Base-by-base conservation (phyloP, 192 early-diverging fungal genomes). In the Coemansia sp. region DNA sequence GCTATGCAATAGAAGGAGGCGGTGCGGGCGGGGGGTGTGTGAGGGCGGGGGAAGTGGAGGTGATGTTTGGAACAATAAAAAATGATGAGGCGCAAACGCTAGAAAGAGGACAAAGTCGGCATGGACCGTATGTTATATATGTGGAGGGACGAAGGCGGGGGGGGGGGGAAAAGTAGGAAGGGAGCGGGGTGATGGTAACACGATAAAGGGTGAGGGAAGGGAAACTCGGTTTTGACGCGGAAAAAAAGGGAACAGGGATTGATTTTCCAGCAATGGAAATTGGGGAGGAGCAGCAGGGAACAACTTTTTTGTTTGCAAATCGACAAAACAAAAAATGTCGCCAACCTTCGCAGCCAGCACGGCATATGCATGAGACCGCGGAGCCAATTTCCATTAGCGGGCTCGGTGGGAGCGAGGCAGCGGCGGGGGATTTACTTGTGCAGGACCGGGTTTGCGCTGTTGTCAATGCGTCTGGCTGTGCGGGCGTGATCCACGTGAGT, bases 311-410 rank as follows among this genome's bases (percentile, higher is more conserved):
- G 6, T 53, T 26, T 26, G 44, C 44, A 46, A 46, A 53, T 53
- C 21, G 16, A 8, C 24, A 15, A 53, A 53, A 26, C 23, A 21
- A 46, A 46, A 46, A 46, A 53, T 53, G 51, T 26, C 51, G 51
- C 8, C 51, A 53, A 15, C 44, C 18, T 46, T 46, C 51, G 51
- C 51, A 26, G 21, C 10, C 51, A 53, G 51, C 51, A 23, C 51
- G 51, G 24, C 51, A 53, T 30, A 30, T 53, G 24, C 51, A 53
- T 53, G 51, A 53, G 51, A 53, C 51, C 51, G 51, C 51, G 51
- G 24, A 53, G 24, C 51, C 24, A 16, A 2, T 26, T 53, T 23
- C 24, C 51, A 26, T 53, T 53, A 53, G 51, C 26, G 51, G 51
- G 51, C 24, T 23, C 5, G 51, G 24, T 14, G 39, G 9, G 39